These are phyloP conservation scores for Cyathus striatus DNA, from an alignment of 768 basidiomycete species.

Conservation along the genomic window DNA sequence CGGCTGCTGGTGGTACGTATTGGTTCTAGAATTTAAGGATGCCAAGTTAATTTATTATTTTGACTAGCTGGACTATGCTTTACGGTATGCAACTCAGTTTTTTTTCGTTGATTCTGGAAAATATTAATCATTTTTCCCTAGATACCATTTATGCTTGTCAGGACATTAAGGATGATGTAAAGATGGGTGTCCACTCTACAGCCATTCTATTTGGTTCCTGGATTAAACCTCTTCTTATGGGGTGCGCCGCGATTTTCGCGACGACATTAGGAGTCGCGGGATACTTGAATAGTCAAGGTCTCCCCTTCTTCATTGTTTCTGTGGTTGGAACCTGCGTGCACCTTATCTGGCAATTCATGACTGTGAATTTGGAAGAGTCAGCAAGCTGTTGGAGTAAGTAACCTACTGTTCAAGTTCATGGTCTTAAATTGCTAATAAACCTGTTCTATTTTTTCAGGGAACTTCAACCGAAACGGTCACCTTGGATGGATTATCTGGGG, in stretches of 20 bases:
- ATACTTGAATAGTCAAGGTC: constrained; percentile 1
- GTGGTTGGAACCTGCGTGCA: not conserved
- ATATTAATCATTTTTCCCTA: constrained; percentile 1
- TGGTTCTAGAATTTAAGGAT: not conserved
- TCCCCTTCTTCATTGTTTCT: constrained; percentile 3
- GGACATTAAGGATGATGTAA: constrained; percentile 50
- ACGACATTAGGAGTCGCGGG: constrained; percentile 7
- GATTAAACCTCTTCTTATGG: constrained; percentile 34
- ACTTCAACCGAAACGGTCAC: not conserved
- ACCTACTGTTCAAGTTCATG: constrained; percentile 1
- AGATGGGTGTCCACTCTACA: constrained; percentile 49
- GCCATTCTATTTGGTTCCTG: constrained; percentile 44
- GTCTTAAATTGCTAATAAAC: not conserved
- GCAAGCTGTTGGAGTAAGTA: too few relatives aligned
- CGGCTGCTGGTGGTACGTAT: not conserved
- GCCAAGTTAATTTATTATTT: too few relatives aligned
- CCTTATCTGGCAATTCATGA: constrained; percentile 4
- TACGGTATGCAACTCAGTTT: constrained; percentile 3
- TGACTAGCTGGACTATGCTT: not conserved
- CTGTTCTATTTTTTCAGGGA: not conserved
- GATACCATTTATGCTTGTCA: constrained; percentile 58
- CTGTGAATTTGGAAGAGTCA: not conserved
- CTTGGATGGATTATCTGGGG: not conserved
- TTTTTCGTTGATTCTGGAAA: constrained; percentile 6
- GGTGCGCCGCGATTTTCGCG: constrained; percentile 36